phyloP scores from a whole-genome alignment of 768 basidiomycete species.

The Russula griseocarnosa region DNA sequence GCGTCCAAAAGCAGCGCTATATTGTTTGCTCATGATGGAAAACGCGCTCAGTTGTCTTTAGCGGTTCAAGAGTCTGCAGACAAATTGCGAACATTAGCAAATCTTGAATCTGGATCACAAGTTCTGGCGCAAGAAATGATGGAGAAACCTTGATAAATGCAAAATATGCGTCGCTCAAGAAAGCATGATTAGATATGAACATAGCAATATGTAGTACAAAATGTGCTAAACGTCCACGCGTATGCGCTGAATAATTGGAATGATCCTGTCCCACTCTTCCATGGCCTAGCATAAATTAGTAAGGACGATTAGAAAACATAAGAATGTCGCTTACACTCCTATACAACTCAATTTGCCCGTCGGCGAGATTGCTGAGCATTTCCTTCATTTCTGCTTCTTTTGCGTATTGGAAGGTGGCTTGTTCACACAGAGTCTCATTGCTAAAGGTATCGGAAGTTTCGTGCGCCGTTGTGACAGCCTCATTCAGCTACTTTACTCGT shows the following conservation, averaged over 20 bases:
- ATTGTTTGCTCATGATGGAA: background rate
- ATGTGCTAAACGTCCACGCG: constrained; percentile 75
- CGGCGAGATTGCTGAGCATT: constrained; percentile 81
- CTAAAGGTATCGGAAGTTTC: constrained; percentile 97
- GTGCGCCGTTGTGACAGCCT: constrained; percentile 91
- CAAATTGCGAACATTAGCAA: constrained; percentile 43
- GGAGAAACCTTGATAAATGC: background rate
- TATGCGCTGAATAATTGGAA: constrained; percentile 90
- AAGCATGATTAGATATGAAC: constrained; percentile 18
- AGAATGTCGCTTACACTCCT: constrained; percentile 55
- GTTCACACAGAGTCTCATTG: constrained; percentile 89
- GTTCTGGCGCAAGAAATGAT: background rate
- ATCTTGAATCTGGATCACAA: constrained; percentile 19
- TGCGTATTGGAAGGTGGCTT: constrained; percentile 80
- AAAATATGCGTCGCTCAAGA: constrained; percentile 2
- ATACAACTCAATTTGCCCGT: constrained; percentile 95
- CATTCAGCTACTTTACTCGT: constrained; percentile 69
- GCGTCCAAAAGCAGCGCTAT: background rate
- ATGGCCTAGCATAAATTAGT: constrained; percentile 54
- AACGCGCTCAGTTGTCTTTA: constrained; percentile 53
- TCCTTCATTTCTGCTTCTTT: constrained; percentile 98
- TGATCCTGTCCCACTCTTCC: constrained; percentile 97
- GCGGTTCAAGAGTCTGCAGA: constrained; percentile 77
- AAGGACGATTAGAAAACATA: constrained; percentile 8
- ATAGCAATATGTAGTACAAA: constrained; percentile 24